Evolutionary conservation across 129 eudicot species (phyloP).

Genomic region (Erigeron canadensis): DNA sequence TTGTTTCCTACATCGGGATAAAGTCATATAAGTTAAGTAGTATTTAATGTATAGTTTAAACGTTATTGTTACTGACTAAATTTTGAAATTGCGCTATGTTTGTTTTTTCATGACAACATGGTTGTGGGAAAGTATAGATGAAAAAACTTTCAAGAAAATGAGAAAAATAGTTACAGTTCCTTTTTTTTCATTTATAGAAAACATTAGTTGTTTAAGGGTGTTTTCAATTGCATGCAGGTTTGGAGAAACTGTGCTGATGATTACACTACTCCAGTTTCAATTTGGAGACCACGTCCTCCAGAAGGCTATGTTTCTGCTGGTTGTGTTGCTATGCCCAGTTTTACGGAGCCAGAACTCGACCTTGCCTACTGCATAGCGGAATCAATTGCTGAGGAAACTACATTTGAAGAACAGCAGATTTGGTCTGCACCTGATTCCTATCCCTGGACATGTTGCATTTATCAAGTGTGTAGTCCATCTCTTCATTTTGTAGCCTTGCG

Average conservation of each 20-base stretch:
- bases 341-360: conserved; percentile 63
- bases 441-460: conserved; percentile 94
- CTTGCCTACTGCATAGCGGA: conserved; percentile 57
- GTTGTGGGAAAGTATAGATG: background rate
- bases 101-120: too few species aligned
- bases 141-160: background rate
- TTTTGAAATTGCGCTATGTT: background rate
- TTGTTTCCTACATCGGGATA: too few species aligned
- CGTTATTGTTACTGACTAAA: too few species aligned
- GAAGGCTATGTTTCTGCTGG: conserved; percentile 82
- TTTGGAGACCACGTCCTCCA: conserved; percentile 95
- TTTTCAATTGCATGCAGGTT: conserved; percentile 45
- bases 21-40: too few species aligned
- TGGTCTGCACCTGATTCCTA: conserved; percentile 95
- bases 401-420: conserved; percentile 73
- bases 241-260: conserved; percentile 98
- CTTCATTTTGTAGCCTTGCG: conserved; percentile 88
- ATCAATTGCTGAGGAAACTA: conserved; percentile 62
- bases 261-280: conserved; percentile 61
- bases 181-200: background rate
- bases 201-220: conserved; percentile 4
- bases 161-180: background rate
- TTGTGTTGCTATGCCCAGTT: conserved; percentile 70
- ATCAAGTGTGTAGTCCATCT: conserved; percentile 80
- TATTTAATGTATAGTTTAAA: too few species aligned